phyloP scores from a whole-genome alignment of 2,329 filamentous ascomycete genomes.

The Hirsutella rhossiliensis region DNA sequence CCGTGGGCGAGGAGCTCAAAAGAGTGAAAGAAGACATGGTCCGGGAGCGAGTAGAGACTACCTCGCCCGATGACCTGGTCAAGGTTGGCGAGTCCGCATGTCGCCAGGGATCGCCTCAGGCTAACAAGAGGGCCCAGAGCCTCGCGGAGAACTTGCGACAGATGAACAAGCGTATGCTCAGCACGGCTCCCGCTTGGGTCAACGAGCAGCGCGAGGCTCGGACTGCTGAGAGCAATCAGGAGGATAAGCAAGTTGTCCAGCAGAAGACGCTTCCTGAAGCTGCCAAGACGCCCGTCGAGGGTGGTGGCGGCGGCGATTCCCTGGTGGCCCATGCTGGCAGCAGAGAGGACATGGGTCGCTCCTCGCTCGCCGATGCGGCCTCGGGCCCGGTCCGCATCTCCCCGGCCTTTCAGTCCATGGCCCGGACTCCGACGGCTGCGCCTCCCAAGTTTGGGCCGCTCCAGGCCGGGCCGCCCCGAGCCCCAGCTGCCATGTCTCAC shows the following conservation, averaged over 20 bases:
- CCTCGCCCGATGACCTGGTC: constrained; percentile 14
- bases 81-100: constrained; percentile 13
- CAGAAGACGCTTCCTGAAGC: neutral
- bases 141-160: neutral
- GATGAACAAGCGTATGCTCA: neutral
- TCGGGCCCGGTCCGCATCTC: constrained; percentile 1
- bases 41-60: constrained; percentile 6
- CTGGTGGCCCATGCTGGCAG: neutral
- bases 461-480: constrained; percentile 15
- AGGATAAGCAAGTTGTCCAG: neutral
- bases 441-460: constrained; percentile 20
- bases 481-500: constrained; percentile 11
- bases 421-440: constrained; percentile 7
- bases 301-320: neutral
- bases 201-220: neutral
- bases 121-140: neutral
- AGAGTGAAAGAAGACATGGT: constrained; percentile 13
- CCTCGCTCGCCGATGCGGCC: neutral
- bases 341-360: neutral
- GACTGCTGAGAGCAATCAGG: neutral
- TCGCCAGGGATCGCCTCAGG: neutral
- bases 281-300: neutral
- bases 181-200: neutral
- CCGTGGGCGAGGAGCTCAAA: constrained; percentile 16
- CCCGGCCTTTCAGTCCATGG: constrained; percentile 13